A percentile compares a stretch with the other conserved stretches of the same genome.
phyloP scores from a whole-genome alignment of 164 flowering plant species.

The Dillenia suffruticosa region DNA sequence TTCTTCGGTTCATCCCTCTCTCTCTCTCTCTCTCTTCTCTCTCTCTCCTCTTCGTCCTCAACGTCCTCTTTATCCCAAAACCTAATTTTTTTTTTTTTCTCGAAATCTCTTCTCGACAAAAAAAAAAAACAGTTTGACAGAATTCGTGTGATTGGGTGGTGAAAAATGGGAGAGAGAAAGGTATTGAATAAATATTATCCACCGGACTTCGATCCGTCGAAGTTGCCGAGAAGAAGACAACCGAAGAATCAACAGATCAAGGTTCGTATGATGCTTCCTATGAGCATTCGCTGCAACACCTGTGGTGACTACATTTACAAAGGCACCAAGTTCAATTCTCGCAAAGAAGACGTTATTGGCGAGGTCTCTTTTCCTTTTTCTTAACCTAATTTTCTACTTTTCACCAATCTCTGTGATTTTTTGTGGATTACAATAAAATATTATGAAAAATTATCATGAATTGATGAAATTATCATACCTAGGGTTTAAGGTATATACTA shows the following conservation, averaged over 20 bases:
- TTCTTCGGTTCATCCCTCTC: too few relatives aligned
- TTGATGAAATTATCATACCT: too few relatives aligned
- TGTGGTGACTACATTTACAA: slow-evolving; percentile 88
- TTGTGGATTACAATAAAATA: too few relatives aligned
- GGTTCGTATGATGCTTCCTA: slow-evolving; percentile 96
- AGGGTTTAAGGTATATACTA: too few relatives aligned
- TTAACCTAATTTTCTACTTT: background rate
- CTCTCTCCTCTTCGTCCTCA: too few relatives aligned
- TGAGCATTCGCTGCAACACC: slow-evolving; percentile 82
- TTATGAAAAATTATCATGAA: too few relatives aligned
- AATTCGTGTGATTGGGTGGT: background rate
- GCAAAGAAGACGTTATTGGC: slow-evolving; percentile 82
- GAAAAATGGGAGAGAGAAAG: slow-evolving; percentile 78
- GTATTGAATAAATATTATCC: slow-evolving; percentile 93
- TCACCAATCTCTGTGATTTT: too few relatives aligned
- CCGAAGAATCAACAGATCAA: slow-evolving; percentile 89
- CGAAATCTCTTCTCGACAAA: too few relatives aligned
- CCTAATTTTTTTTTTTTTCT: too few relatives aligned
- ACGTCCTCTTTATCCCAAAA: too few relatives aligned
- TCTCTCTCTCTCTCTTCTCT: too few relatives aligned
- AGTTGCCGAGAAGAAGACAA: slow-evolving; percentile 61
- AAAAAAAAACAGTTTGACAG: too few relatives aligned
- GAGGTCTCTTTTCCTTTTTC: slow-evolving; percentile 36
- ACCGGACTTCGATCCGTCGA: slow-evolving; percentile 92
- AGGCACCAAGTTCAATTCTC: slow-evolving; percentile 91